Percentiles rank a stretch among this genome's conserved stretches.
These are phyloP conservation scores for Arabis alpina DNA, from an alignment of 345 rosid species.

Conservation along the genomic window DNA sequence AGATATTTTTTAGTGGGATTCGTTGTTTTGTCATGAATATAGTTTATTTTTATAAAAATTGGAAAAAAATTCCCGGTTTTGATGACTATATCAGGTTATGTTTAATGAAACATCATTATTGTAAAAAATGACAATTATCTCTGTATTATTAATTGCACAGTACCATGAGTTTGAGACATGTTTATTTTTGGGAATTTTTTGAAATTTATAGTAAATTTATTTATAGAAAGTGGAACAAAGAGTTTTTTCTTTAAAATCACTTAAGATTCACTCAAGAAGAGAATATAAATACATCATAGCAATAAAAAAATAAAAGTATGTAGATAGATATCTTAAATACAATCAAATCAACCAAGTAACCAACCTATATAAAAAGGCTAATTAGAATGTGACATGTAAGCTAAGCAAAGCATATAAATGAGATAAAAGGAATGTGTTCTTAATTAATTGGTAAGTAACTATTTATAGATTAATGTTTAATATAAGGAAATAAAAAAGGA, in stretches of 20 bases:
- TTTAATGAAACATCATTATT: neutral
- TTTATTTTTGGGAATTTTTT: neutral
- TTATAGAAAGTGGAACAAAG: too few species aligned
- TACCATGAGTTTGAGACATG: neutral
- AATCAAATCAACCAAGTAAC: neutral
- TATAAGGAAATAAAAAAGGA: neutral
- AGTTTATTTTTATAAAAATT: too few species aligned
- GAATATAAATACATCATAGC: neutral
- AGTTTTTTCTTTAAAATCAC: neutral
- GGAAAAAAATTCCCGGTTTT: too few species aligned
- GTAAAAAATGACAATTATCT: neutral
- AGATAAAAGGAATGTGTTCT: constrained; percentile 1
- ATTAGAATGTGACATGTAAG: neutral
- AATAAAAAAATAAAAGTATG: neutral
- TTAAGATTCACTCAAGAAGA: neutral
- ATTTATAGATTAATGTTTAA: neutral
- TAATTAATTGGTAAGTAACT: neutral
- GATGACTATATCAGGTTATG: neutral
- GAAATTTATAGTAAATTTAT: neutral
- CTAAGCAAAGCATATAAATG: constrained; percentile 7
- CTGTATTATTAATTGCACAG: neutral
- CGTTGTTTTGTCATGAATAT: too few species aligned
- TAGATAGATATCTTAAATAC: neutral
- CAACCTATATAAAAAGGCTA: neutral
- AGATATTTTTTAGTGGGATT: too few species aligned